Evolutionary conservation across 2,329 filamentous ascomycete genomes (phyloP).

Genomic region (Beauveria australis): DNA sequence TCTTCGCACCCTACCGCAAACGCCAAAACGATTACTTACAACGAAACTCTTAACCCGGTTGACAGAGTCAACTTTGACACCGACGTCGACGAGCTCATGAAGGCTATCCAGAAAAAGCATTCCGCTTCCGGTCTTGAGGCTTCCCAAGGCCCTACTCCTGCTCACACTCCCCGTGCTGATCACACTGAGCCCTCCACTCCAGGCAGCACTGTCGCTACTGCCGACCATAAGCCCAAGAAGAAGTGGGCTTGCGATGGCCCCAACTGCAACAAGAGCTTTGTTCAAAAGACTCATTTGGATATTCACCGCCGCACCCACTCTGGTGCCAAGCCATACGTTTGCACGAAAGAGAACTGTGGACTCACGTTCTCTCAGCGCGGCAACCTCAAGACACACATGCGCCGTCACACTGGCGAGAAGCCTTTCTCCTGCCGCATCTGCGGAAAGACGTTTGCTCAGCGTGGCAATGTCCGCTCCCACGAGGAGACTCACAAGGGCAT

Average conservation of each 20-base stretch:
- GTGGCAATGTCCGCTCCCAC: constrained; percentile 78
- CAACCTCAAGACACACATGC: constrained; percentile 86
- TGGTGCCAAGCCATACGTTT: constrained; percentile 77
- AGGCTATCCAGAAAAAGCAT: constrained; percentile 67
- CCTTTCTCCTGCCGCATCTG: constrained; percentile 76
- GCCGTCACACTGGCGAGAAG: constrained; percentile 79
- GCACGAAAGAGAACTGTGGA: constrained; percentile 64
- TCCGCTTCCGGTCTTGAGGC: constrained; percentile 25
- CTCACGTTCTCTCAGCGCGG: constrained; percentile 82
- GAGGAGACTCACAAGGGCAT: constrained; percentile 68
- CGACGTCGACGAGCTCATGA: constrained; percentile 81
- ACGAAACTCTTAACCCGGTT: constrained; percentile 37
- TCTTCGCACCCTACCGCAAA: constrained; percentile 21
- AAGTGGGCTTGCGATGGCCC: constrained; percentile 66
- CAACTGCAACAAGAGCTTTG: constrained; percentile 73
- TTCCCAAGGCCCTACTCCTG: constrained; percentile 10
- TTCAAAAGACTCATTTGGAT: constrained; percentile 86
- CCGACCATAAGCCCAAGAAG: constrained; percentile 36
- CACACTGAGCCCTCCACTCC: constrained; percentile 23
- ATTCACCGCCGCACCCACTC: constrained; percentile 86
- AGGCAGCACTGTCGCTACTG: constrained; percentile 18
- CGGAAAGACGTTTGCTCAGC: constrained; percentile 74
- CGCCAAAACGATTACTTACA: constrained; percentile 36
- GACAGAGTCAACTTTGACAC: constrained; percentile 64
- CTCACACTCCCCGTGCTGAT: background rate